phyloP scores from a whole-genome alignment of 2,329 filamentous ascomycete genomes.

The Neoascochyta sp. region DNA sequence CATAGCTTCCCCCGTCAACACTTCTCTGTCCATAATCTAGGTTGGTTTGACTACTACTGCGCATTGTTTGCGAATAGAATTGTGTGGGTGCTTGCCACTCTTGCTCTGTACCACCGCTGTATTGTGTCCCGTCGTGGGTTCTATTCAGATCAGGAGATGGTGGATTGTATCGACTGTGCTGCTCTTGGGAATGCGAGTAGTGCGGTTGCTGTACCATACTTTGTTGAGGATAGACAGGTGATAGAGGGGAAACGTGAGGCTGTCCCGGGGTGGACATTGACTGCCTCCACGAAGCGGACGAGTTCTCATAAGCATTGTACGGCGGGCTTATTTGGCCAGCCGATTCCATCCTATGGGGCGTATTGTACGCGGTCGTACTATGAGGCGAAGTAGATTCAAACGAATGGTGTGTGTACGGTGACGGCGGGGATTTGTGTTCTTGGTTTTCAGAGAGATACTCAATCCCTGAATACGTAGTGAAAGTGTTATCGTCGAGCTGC shows the following conservation, averaged over 20 bases:
- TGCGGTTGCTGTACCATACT: too few relatives aligned
- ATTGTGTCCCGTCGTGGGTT: slow-evolving; percentile 15
- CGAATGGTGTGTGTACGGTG: slow-evolving; percentile 17
- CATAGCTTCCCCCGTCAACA: slow-evolving; percentile 1
- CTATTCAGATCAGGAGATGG: too few relatives aligned
- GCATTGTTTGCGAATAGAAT: slow-evolving; percentile 32
- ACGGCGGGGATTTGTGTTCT: slow-evolving; percentile 15
- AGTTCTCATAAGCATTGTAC: too few relatives aligned
- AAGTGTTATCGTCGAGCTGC: slow-evolving; percentile 13
- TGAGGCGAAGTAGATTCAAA: slow-evolving; percentile 14
- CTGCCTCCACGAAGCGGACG: too few relatives aligned
- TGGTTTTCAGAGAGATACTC: too few relatives aligned
- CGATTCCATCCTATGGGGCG: not conserved
- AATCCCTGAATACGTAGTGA: slow-evolving; percentile 12
- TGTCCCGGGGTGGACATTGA: too few relatives aligned
- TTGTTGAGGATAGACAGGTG: too few relatives aligned
- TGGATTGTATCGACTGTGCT: too few relatives aligned
- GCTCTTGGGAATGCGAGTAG: too few relatives aligned
- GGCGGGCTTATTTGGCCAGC: too few relatives aligned
- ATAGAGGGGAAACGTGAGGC: too few relatives aligned
- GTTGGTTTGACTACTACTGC: not conserved
- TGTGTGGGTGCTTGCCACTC: slow-evolving; percentile 28
- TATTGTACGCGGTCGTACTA: too few relatives aligned
- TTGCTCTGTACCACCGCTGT: slow-evolving; percentile 14
- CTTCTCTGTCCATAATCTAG: not conserved